Evolutionary conservation across 2,329 filamentous ascomycete genomes (phyloP).

Genomic region (Fusarium guadeloupense): DNA sequence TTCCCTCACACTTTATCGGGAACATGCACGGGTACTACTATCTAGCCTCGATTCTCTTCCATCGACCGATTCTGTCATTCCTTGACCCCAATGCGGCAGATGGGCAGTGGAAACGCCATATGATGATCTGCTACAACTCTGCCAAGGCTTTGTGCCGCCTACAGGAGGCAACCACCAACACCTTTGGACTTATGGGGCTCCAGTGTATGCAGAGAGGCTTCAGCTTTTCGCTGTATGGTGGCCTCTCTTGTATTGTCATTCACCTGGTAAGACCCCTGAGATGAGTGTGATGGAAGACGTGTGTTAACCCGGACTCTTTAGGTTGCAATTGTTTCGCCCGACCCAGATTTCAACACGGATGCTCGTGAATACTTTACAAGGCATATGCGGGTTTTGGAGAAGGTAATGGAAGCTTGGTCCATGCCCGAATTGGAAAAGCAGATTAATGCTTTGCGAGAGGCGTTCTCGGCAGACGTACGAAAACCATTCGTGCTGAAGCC

Average conservation of each 20-base stretch:
- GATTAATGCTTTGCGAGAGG: slow-evolving; percentile 86
- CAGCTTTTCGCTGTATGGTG: slow-evolving; percentile 93
- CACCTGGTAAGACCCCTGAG: slow-evolving; percentile 74
- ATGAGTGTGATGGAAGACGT: not conserved
- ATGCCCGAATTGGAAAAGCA: slow-evolving; percentile 91
- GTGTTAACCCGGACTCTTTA: slow-evolving; percentile 47
- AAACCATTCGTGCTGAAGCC: slow-evolving; percentile 91
- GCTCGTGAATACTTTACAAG: slow-evolving; percentile 89
- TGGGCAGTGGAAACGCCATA: slow-evolving; percentile 85
- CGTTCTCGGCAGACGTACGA: slow-evolving; percentile 85
- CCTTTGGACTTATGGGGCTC: slow-evolving; percentile 81
- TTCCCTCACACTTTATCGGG: slow-evolving; percentile 86
- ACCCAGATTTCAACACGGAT: slow-evolving; percentile 85
- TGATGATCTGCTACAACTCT: slow-evolving; percentile 84
- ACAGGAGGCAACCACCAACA: slow-evolving; percentile 82
- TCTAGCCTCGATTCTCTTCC: slow-evolving; percentile 83
- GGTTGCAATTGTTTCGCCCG: slow-evolving; percentile 93
- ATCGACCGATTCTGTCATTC: slow-evolving; percentile 84
- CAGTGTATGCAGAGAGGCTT: slow-evolving; percentile 94
- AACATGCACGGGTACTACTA: slow-evolving; percentile 92
- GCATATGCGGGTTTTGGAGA: slow-evolving; percentile 93
- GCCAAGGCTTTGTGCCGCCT: slow-evolving; percentile 87
- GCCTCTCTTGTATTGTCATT: slow-evolving; percentile 90
- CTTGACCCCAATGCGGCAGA: slow-evolving; percentile 76
- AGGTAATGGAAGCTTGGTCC: slow-evolving; percentile 82